Evolutionary conservation across 805 yeast genomes (phyloP).

Genomic region (Dipodascus geniculatus): DNA sequence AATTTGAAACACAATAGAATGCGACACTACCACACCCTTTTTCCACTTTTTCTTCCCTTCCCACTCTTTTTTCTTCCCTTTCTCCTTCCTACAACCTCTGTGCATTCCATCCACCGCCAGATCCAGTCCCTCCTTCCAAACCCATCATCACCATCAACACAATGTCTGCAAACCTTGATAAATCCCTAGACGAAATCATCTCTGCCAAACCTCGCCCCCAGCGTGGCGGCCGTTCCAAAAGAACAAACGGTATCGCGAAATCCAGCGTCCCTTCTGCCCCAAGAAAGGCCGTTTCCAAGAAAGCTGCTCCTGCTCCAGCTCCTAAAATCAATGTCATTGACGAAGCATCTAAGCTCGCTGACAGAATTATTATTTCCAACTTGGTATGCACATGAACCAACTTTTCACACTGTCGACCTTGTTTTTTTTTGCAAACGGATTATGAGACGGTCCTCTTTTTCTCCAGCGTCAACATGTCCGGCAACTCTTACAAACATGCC

Average conservation of each 20-base stretch:
- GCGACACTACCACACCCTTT: neutral
- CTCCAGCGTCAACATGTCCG: neutral
- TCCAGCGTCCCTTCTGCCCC: constrained; percentile 9
- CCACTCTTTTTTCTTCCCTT: neutral
- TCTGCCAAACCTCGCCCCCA: constrained; percentile 36
- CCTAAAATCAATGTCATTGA: constrained; percentile 19
- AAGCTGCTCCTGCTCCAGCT: constrained; percentile 24
- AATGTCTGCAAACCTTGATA: constrained; percentile 79
- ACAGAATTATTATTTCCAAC: constrained; percentile 76
- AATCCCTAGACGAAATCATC: constrained; percentile 90
- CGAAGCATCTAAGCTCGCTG: constrained; percentile 37
- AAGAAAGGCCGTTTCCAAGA: constrained; percentile 9
- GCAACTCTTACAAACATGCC: no score
- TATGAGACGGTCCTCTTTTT: no score
- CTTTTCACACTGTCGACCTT: no score
- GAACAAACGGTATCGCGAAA: constrained; percentile 19
- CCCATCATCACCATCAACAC: constrained; percentile 7
- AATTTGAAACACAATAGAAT: neutral
- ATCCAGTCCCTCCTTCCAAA: neutral
- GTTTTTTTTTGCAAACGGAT: no score
- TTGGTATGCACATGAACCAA: constrained; percentile 30
- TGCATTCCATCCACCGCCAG: neutral
- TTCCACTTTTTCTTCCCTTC: neutral
- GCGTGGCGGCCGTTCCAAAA: constrained; percentile 7
- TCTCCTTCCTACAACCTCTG: neutral